Evolutionary conservation across 192 early-diverging fungal genomes (phyloP), one percentile per base, ranked within the genome.

Genomic region (Coemansia furcata): DNA sequence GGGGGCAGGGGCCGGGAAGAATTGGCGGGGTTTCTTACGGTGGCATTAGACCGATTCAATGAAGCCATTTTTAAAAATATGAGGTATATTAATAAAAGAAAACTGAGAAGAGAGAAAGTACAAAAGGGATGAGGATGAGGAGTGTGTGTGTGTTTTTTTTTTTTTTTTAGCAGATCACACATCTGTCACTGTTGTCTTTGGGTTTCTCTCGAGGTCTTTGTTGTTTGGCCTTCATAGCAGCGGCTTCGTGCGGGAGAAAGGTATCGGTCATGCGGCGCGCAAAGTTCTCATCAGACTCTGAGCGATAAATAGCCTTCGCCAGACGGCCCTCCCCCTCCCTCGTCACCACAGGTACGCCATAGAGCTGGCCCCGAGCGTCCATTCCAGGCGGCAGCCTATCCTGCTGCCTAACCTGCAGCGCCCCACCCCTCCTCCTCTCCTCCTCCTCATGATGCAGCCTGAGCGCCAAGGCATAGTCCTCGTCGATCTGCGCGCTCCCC

Each of bases 31-130:
- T 26, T 26, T 26, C 23, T 26, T 26, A 26, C 23, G 15, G 82
- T 84, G n/a, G 83, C 83, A 67, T 85, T 84, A 23, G 83, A 84
- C 14, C 83, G 72, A 60, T 77, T 80, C 2, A 84, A 74, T 5
- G 80, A 84, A 3, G 82, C 52, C 82, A 84, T 84, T 7, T 12
- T 43, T 12, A 52, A 35, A 42, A 60, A 54, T 35, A 47, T 59
- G 23, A 37, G 23, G 4, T 23, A 44, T 15, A 36, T 10, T 32
- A 17, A 30, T 26, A 62, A 50, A 47, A n/a, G 30, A 62, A 49
- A 39, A 2, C 8, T 60, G 6, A 52, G 36, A 63, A 17, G 50
- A 54, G 65, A 64, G 49, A 11, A 37, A 62, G n/a, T 32, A 70
- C 62, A 63, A 52, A 21, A 47, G 6, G 60, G 57, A 38, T 12